Evolutionary conservation across 2,329 filamentous ascomycete species (phyloP), one percentile per base, ranked within the genome.

Genomic region (Fusarium begoniae): DNA sequence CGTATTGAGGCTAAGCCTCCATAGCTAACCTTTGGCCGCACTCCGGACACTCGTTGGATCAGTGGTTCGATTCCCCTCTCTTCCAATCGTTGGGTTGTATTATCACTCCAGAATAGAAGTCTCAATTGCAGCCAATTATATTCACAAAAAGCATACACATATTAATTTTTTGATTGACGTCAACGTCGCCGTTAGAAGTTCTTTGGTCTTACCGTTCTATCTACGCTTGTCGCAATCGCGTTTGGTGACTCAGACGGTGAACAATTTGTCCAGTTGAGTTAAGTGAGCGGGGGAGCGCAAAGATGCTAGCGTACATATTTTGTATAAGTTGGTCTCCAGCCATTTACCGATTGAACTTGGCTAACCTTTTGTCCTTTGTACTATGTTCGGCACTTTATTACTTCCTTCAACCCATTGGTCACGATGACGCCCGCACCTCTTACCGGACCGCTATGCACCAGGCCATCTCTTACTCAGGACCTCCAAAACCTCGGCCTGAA

Each of bases 361-460:
- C 17, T 4, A 1, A 7, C 20, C 11, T 20, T 8, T 13, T 18
- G 6, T 2, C 22, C 22, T 26, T 4, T 26, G 24, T 26, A 26
- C 24, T 11, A 15, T 14, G 20, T 9, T 40, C 35, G 3, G 22
- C 10, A 38, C 15, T 13, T 6, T 18, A 3, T 13, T 28, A 18
- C 10, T 28, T 13, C 35, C 5, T 10, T 9, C 20, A 59, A 26
- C 32, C 11, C 11, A 8, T 5, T 18, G 13, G 14, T 18, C 5
- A 22, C 17, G 1, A 66, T 66, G 61, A 7, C n/a, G 1, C 30
- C 37, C 22, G 22, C 45, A 3, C 43, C 43, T 15, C 30, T 50
- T 4, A 40, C 26, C 5, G 64, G 64, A 10, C 61, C 64, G 13
- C 14, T 66, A 7, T 66, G 64, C n/a, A 66, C 61, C 14, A 40